Evolutionary conservation across 2,329 filamentous ascomycete species (phyloP), one percentile per base, ranked within the genome.

Genomic region (Nannizziopsis arthrosporioides): DNA sequence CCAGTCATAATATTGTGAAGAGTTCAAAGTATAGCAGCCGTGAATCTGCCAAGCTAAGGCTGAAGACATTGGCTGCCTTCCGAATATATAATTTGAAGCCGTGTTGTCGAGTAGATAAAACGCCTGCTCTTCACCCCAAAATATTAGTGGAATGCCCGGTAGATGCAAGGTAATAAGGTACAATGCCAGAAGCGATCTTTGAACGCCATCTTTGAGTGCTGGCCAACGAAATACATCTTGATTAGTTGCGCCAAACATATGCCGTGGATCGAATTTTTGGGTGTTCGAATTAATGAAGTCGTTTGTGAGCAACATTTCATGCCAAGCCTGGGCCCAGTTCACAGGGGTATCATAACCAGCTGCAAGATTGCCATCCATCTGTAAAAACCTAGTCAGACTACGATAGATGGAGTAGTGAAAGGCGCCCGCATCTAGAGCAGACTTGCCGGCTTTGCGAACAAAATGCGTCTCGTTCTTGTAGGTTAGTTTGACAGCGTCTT

Each of bases 141-240:
- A 69, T 12, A 80, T 62, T 27, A 79, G 59, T 0, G 79, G 76
- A 27, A 81, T 77, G 12, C 78, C 78, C 1, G 78, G 78, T 58
- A 81, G 68, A 41, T 78, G 65, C 44, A 81, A 58, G 0, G 76
- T 78, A 1, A 75, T 76, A 39, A 82, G 69, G 55, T 78, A 81
- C 12, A 75, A 66, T 4, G 71, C 78, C 3, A 81, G 61, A 5
- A 81, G 63, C 58, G 77, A 73, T 39, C 75, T 70, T 55, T 80
- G 68, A 0, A 74, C 74, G 3, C 78, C 78, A 49, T 77, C 71
- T 34, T 68, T 65, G 18, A 82, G 66, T 8, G 75, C 71, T 7
- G 78, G 78, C 78, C 78, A 82, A 32, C 78, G 70, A 55, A 82
- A 77, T 6, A 82, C 76, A 57, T 82, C 79, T 62, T 82, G 79